Evolutionary conservation across 2,329 filamentous ascomycete species (phyloP).

Genomic region (Calonectria crousiana): DNA sequence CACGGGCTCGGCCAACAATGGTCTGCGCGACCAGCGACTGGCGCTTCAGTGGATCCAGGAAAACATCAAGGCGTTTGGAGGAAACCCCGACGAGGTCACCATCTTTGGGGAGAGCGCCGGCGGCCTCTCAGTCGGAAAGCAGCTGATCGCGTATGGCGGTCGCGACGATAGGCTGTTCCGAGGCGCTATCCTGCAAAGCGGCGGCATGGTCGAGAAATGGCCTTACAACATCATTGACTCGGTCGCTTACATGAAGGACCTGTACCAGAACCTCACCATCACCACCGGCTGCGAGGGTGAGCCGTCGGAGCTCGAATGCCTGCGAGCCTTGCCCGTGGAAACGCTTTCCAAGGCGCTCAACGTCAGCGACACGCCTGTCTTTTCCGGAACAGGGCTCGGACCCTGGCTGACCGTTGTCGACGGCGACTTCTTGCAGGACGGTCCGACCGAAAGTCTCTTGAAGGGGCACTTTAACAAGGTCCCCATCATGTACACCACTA

Average conservation of each 20-base stretch:
- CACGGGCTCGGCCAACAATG: background rate
- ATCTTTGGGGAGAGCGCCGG: constrained; percentile 6
- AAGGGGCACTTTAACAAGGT: constrained; percentile 8
- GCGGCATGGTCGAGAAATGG: constrained; percentile 9
- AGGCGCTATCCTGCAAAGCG: background rate
- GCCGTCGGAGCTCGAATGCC: background rate
- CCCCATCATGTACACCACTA: constrained; percentile 7
- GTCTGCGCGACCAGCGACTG: constrained; percentile 8
- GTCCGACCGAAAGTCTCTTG: background rate
- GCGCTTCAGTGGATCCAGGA: constrained; percentile 8
- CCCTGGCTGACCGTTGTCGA: constrained; percentile 10
- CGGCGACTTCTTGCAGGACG: constrained; percentile 5
- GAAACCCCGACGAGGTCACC: background rate
- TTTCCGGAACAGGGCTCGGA: constrained; percentile 1
- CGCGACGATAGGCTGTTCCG: background rate
- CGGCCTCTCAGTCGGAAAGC: background rate
- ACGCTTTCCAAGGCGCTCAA: constrained; percentile 3
- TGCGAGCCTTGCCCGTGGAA: background rate
- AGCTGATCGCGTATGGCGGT: background rate
- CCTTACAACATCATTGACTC: constrained; percentile 6
- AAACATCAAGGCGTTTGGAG: background rate
- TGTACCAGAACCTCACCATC: constrained; percentile 13
- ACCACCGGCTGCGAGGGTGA: background rate
- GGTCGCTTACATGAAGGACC: background rate
- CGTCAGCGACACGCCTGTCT: background rate